Base-by-base conservation (phyloP, 2,329 filamentous ascomycete genomes). In the Didymella arachidicola region DNA sequence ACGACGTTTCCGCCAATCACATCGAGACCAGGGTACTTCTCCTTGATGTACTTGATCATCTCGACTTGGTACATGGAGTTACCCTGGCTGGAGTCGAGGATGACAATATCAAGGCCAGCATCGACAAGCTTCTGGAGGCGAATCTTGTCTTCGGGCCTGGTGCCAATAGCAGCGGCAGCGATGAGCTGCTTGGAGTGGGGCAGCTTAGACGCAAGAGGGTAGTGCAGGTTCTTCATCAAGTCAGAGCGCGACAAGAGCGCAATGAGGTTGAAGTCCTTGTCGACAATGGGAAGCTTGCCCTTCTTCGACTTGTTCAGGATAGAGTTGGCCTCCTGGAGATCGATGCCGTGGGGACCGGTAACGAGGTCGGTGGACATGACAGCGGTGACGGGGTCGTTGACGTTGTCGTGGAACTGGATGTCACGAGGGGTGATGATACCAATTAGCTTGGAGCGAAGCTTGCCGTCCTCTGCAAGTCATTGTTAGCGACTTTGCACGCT, bases 1-100 rank as follows among this genome's bases (percentile, higher is more conserved):
- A 99, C 95, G 68, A 99, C 95, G 81, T 99, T 99, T 82, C 95
- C 95, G 75, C 91, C 96, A 76, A 99, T 97, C 76, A 99, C 95
- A 70, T 99, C 93, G 63, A 99, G 84, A 48, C 84, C 82, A 30
- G 94, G 92, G 83, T 89, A 94, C 70, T 89, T 91, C 68, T 89
- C 78, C 86, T 99, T 99, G 82, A 95, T 86, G 84, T 89, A 98
- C 81, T 93, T 93, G 83, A 99, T 87, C 95, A 99, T 99, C 62
- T 97, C 92, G 65, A 98, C 89, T 83, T 98, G 94, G 86, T 94
- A 99, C 84, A 98, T 93, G 81, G 90, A 95, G 87, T 98, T 98
- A 68, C 95, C 95, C 82, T 99, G 95, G 75, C 91, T 96, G 81
- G 91, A 95, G 84, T 99, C 95, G 52, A 99, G 87, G 70, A 99